These are phyloP conservation scores for Gypsophila paniculata DNA, from an alignment of 179 eudicot species.

Conservation along the genomic window DNA sequence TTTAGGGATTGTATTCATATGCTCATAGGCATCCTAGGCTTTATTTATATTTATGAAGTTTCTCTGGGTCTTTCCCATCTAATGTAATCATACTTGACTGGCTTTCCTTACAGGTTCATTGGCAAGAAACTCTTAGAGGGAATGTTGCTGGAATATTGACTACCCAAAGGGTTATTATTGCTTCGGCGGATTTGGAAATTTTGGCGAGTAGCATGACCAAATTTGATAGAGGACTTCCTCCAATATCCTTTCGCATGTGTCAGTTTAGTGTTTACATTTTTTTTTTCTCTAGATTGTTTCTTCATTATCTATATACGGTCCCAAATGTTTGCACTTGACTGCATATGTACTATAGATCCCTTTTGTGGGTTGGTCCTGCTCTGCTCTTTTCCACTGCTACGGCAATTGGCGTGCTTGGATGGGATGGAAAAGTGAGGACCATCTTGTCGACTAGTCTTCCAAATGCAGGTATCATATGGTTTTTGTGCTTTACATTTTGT, in stretches of 20 bases:
- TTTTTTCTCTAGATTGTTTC: slow-evolving; percentile 5
- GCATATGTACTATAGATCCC: slow-evolving; percentile 70
- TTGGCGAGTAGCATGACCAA: slow-evolving; percentile 73
- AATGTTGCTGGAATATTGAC: slow-evolving; percentile 90
- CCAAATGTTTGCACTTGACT: slow-evolving; percentile 46
- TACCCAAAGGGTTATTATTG: slow-evolving; percentile 81
- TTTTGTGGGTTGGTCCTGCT: slow-evolving; percentile 97
- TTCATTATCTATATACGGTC: slow-evolving; percentile 7
- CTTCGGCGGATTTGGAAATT: slow-evolving; percentile 79
- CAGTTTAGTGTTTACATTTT: not conserved
- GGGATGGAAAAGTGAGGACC: slow-evolving; percentile 98
- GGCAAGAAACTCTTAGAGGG: slow-evolving; percentile 99
- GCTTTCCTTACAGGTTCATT: slow-evolving; percentile 57
- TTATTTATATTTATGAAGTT: not conserved
- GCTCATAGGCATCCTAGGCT: not conserved
- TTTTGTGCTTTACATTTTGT: not conserved
- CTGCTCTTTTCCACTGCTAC: slow-evolving; percentile 90
- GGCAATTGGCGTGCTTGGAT: slow-evolving; percentile 77
- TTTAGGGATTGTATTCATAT: not conserved
- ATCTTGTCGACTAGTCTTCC: slow-evolving; percentile 78
- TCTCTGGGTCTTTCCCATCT: slow-evolving; percentile 1
- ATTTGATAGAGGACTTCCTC: slow-evolving; percentile 92
- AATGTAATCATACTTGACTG: slow-evolving; percentile 4
- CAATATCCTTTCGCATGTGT: slow-evolving; percentile 65
- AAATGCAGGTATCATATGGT: slow-evolving; percentile 57